Percentiles rank a stretch among this genome's conserved stretches.
Conservation (phyloP, 768 basidiomycete genomes). For the Serendipita indica region DNA sequence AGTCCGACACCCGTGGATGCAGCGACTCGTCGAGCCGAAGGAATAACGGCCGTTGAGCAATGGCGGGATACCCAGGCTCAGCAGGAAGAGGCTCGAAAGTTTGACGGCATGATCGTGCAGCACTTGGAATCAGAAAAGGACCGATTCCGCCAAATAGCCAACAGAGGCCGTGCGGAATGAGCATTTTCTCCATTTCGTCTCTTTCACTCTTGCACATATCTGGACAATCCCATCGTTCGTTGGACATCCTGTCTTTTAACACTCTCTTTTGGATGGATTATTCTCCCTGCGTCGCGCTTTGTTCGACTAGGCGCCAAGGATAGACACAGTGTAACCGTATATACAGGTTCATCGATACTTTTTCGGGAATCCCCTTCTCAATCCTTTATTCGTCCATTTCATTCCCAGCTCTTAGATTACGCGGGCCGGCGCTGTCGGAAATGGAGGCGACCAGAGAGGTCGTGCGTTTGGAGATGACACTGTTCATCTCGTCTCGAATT, state of each 20-base stretch:
- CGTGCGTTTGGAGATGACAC: background rate
- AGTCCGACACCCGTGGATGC: background rate
- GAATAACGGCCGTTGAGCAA: background rate
- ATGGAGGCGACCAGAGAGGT: background rate
- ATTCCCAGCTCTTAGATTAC: background rate
- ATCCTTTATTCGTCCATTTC: background rate
- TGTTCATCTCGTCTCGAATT: background rate
- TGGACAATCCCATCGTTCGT: background rate
- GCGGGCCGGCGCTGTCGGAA: background rate
- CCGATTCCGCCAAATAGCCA: slow-evolving; percentile 60
- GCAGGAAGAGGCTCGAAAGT: slow-evolving; percentile 37
- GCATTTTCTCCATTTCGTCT: background rate
- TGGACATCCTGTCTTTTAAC: background rate
- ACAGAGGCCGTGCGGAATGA: background rate
- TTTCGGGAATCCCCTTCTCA: too few species aligned
- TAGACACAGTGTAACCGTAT: too few species aligned
- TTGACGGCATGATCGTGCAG: slow-evolving; percentile 68
- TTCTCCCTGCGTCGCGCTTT: too few species aligned
- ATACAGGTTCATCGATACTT: too few species aligned
- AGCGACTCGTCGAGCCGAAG: background rate
- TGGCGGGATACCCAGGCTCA: slow-evolving; percentile 11
- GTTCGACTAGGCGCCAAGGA: too few species aligned
- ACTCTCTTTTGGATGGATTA: background rate
- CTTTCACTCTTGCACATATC: background rate
- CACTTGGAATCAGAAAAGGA: slow-evolving; percentile 78